A percentile compares a stretch with the other conserved stretches of the same genome.
phyloP scores from a whole-genome alignment of 2,329 filamentous ascomycete species.

The Lachnellula hyalina region DNA sequence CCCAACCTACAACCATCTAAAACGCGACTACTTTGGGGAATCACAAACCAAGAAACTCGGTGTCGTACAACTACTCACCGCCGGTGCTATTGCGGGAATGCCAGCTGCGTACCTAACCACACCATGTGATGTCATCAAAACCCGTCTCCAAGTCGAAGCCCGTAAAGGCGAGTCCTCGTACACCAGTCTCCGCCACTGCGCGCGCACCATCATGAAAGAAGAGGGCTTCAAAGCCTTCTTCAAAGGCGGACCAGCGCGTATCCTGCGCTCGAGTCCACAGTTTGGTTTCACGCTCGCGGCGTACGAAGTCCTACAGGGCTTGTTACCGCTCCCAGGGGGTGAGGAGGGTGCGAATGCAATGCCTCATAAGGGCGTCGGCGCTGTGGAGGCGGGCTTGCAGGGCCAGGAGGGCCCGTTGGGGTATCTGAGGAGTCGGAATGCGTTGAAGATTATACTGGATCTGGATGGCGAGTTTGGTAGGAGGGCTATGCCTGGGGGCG shows the following conservation, averaged over 20 bases:
- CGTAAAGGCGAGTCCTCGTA: constrained; percentile 91
- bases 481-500: constrained; percentile 19
- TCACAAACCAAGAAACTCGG: constrained; percentile 80
- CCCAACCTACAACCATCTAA: constrained; percentile 91
- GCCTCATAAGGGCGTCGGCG: constrained; percentile 51
- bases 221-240: constrained; percentile 97
- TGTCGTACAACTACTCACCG: constrained; percentile 83
- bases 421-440: constrained; percentile 75
- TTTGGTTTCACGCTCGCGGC: constrained; percentile 96
- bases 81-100: constrained; percentile 92
- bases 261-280: constrained; percentile 90
- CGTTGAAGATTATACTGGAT: constrained; percentile 91
- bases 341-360: constrained; percentile 34
- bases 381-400: constrained; percentile 45
- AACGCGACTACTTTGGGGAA: constrained; percentile 91
- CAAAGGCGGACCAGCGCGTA: constrained; percentile 94
- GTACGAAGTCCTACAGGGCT: constrained; percentile 83
- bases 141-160: constrained; percentile 91
- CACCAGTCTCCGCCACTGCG: constrained; percentile 80
- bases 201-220: constrained; percentile 75
- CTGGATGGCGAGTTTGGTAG: constrained; percentile 87
- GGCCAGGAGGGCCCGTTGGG: constrained; percentile 37
- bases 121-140: constrained; percentile 98
- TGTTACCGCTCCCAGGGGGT: constrained; percentile 72
- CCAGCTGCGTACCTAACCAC: constrained; percentile 92